Evolutionary conservation across 75 land plant species (phyloP).

Genomic region (Ceratopteris richardii): DNA sequence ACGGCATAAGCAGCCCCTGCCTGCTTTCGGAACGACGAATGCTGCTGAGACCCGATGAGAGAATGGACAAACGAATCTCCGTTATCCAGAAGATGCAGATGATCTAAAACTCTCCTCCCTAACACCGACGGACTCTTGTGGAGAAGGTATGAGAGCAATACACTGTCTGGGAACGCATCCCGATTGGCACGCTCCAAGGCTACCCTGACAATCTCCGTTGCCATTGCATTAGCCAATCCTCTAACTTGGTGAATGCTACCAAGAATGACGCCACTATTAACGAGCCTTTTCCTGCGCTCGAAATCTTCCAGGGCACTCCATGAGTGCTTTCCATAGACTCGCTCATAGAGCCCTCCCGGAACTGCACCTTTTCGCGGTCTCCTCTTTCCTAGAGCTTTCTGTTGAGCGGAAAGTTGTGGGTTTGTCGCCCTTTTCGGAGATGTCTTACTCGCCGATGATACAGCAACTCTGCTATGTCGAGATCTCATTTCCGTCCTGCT

Average conservation of each 20-base stretch:
- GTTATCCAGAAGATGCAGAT: constrained; percentile 7
- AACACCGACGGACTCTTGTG: constrained; percentile 20
- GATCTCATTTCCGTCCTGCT: too few species aligned
- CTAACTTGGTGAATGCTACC: constrained; percentile 24
- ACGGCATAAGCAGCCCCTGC: constrained; percentile 6
- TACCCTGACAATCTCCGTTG: constrained; percentile 41
- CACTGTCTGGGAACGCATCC: constrained; percentile 29
- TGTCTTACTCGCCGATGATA: too few species aligned
- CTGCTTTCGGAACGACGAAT: constrained; percentile 7
- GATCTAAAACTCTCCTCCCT: constrained; percentile 18
- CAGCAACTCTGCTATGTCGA: too few species aligned
- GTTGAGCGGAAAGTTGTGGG: too few species aligned
- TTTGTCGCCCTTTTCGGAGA: too few species aligned
- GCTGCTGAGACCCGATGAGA: constrained; percentile 15
- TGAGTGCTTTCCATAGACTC: too few species aligned
- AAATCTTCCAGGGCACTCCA: constrained; percentile 9
- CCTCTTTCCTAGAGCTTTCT: too few species aligned
- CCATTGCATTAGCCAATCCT: constrained; percentile 36
- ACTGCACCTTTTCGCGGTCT: too few species aligned
- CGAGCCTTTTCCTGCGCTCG: constrained; percentile 20
- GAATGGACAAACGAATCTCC: constrained; percentile 22
- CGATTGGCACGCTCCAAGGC: constrained; percentile 39
- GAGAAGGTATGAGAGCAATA: constrained; percentile 35
- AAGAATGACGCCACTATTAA: constrained; percentile 29
- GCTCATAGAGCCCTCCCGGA: too few species aligned